phyloP scores from a whole-genome alignment of 1,284 basidiomycete genomes.

The Exobasidium cylindrosporum region DNA sequence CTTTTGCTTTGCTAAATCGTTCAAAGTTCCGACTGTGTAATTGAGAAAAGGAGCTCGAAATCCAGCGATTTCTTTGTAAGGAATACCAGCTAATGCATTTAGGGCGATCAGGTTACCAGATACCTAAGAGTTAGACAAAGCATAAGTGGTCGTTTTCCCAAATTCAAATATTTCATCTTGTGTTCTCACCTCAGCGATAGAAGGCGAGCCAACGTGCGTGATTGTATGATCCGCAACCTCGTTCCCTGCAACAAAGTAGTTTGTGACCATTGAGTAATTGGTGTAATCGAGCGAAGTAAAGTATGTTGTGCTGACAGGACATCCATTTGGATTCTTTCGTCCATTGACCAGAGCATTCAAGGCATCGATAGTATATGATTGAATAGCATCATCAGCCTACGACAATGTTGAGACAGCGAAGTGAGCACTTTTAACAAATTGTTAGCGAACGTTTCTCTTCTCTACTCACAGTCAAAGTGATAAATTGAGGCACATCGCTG shows the following conservation, averaged over 20 bases:
- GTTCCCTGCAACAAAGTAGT: slow-evolving; percentile 79
- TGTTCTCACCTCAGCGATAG: slow-evolving; percentile 56
- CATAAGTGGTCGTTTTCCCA: background rate
- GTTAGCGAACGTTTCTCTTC: no score
- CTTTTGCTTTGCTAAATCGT: slow-evolving; percentile 60
- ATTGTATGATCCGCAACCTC: slow-evolving; percentile 85
- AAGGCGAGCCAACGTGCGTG: slow-evolving; percentile 70
- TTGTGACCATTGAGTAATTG: slow-evolving; percentile 73
- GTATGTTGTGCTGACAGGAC: slow-evolving; percentile 60
- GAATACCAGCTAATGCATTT: slow-evolving; percentile 75
- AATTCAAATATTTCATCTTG: background rate
- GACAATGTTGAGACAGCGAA: no score
- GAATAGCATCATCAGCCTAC: slow-evolving; percentile 62
- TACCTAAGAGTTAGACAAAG: slow-evolving; percentile 60
- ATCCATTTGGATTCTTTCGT: slow-evolving; percentile 79
- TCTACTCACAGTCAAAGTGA: slow-evolving; percentile 31
- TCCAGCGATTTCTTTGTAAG: slow-evolving; percentile 66
- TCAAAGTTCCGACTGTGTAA: slow-evolving; percentile 66
- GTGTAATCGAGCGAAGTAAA: slow-evolving; percentile 64
- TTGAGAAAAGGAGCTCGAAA: slow-evolving; percentile 78
- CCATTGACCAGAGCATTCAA: slow-evolving; percentile 73
- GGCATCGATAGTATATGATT: slow-evolving; percentile 69
- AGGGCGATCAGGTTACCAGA: slow-evolving; percentile 76
- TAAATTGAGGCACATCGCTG: slow-evolving; percentile 38
- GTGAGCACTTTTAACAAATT: no score